Conservation (phyloP, 352 stramenopile species). For the Chrysophaeum taylorii region DNA sequence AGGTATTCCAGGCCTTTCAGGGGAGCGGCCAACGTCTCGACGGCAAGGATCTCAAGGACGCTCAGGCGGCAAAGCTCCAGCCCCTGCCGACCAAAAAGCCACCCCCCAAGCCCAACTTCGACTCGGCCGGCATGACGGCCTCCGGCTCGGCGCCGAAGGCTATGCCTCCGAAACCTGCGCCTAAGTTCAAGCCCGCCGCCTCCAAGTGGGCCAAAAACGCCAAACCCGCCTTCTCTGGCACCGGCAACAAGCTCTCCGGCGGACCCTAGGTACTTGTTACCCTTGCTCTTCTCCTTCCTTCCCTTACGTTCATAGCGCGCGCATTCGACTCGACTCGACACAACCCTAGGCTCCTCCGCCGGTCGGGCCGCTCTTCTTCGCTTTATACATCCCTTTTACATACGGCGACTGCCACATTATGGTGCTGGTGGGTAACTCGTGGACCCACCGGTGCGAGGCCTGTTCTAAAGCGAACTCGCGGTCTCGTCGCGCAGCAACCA, state of each 20-base stretch:
- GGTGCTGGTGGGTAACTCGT: no score
- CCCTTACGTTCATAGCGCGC: no score
- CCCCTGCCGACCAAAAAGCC: not conserved
- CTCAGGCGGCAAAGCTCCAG: constrained; percentile 5
- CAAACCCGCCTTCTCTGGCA: constrained; percentile 4
- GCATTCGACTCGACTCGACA: no score
- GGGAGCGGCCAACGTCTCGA: constrained; percentile 14
- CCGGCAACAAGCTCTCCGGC: not conserved
- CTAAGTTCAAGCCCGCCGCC: not conserved
- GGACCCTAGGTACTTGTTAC: no score
- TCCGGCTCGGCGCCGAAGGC: not conserved
- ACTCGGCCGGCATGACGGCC: not conserved
- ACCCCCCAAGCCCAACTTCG: not conserved
- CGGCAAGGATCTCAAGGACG: constrained; percentile 14
- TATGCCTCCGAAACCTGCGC: not conserved
- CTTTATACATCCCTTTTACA: no score
- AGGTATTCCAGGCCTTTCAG: constrained; percentile 17
- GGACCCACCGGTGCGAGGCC: no score
- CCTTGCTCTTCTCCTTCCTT: no score
- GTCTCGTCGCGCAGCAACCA: no score
- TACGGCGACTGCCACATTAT: no score
- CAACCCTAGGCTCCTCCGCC: no score
- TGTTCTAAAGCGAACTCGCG: no score
- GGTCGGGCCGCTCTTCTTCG: no score
- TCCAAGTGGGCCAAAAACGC: constrained; percentile 10